Evolutionary conservation across 1,284 basidiomycete genomes (phyloP), one percentile per base, ranked within the genome.

Genomic region (Pseudozyma sp.): DNA sequence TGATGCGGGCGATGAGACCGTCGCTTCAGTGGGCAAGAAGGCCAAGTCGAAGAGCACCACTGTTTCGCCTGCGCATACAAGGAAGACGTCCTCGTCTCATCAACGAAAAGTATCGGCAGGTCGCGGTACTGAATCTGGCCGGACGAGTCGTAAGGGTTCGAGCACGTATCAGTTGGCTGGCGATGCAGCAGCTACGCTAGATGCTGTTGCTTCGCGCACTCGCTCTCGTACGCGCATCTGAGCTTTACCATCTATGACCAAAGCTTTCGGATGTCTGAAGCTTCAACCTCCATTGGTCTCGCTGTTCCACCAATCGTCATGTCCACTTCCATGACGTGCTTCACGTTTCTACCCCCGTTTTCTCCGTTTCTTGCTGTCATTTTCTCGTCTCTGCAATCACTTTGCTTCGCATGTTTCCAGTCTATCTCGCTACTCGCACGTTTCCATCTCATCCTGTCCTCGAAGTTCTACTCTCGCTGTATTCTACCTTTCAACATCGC

Each of bases 131-230:
- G 39, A 40, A n/a, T 47, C 45, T 12, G 18, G 45, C 13, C 45
- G 18, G 7, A 47, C 45, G 25, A 59, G 70, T 31, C 60, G 60
- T 12, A 68, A 63, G 48, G 45, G 31, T 6, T 72, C 64, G 6
- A 58, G 47, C 47, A 57, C 58, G 1, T 38, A 45, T 12, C 6
- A n/a, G 25, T 31, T 31, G 25, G 25, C 25, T 3, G 42, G 14
- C 31, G 62, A 51, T 34, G 51, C 54, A 6, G 57, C 58, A 3
- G 36, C 25, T 31, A 31, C 49, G 7, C 40, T 49, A 25, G 63
- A 67, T 31, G 44, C 53, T 10, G 65, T 73, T n/a, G 70, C 70
- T 19, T 64, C 60, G 16, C 64, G 70, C 5, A 70, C 72, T 18
- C 60, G 67, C 7, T 75, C 72, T 38, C 54, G 70, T 11, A 63